A percentile compares a stretch with the other conserved stretches of the same genome.
Evolutionary conservation across 345 rosid species (phyloP).

Genomic region (Gossypium raimondii): DNA sequence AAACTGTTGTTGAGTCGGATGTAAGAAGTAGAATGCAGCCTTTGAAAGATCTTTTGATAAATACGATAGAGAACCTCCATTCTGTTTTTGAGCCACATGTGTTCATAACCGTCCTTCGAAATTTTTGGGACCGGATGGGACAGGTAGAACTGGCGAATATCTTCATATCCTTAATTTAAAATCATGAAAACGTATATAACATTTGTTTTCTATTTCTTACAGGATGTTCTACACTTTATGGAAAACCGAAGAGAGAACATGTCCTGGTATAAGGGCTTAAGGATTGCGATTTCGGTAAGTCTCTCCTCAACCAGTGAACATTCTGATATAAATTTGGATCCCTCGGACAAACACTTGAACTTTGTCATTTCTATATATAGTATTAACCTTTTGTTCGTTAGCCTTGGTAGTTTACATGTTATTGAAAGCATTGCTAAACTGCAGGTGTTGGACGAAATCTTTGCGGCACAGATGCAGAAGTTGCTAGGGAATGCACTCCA

Average conservation of each 20-base stretch:
- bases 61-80: conserved; percentile 61
- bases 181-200: not conserved
- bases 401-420: not conserved
- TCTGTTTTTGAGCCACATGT: conserved; percentile 61
- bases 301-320: not conserved
- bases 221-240: conserved; percentile 81
- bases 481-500: conserved; percentile 76
- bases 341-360: not conserved
- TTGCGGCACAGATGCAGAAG: conserved; percentile 79
- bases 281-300: conserved; percentile 80
- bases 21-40: conserved; percentile 66
- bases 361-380: not conserved
- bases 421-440: not conserved
- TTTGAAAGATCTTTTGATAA: conserved; percentile 64
- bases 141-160: conserved; percentile 38
- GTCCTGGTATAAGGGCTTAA: conserved; percentile 85
- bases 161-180: not conserved
- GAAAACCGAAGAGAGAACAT: conserved; percentile 76
- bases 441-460: conserved; percentile 86
- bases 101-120: conserved; percentile 64
- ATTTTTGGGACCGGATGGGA: conserved; percentile 90
- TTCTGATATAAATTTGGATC: not conserved
- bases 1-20: conserved; percentile 67
- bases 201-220: conserved; percentile 5
- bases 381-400: not conserved